Evolutionary conservation across 2,329 filamentous ascomycete species (phyloP), one percentile per base, ranked within the genome.

Genomic region (Fusarium sarcochroum): DNA sequence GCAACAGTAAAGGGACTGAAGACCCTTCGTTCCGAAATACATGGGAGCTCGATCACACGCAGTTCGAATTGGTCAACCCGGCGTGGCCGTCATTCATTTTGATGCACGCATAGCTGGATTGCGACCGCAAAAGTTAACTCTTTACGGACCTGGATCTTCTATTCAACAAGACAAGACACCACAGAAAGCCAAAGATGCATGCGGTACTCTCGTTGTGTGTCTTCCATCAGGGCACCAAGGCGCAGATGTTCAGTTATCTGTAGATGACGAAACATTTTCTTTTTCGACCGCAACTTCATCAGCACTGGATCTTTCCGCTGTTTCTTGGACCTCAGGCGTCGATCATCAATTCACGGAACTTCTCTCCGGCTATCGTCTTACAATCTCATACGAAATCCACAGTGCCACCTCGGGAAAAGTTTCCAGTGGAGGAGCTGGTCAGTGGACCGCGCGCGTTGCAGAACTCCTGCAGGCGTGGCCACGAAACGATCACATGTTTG

Each of bases 31-130:
- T 21, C 27, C 15, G 30, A 23, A 66, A 70, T 15, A 37, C 42
- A 6, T 69, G 66, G 62, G 58, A 66, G 25, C 50, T 70, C 13
- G 45, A 63, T 21, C 40, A 14, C 15, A 25, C 57, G 14, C 51
- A 67, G 20, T 69, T 70, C 41, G 20, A 58, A 15, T 38, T 67
- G 35, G 46, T 32, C 21, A 70, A 69, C 34, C 66, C 62, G 2
- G 41, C 45, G 2, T 69, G 66, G 66, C n/a, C 21, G 2, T 27
- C n/a, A 11, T n/a, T n/a, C n/a, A n/a, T n/a, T n/a, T n/a, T n/a
- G n/a, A n/a, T n/a, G n/a, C n/a, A n/a, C n/a, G n/a, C n/a, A n/a
- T n/a, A n/a, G n/a, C n/a, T n/a, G n/a, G n/a, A n/a, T n/a, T n/a
- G n/a, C n/a, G n/a, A n/a, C n/a, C n/a, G 14, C 46, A 55, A 17